These are phyloP conservation scores for Isatis tinctoria DNA, from an alignment of 345 rosid species.

Conservation along the genomic window DNA sequence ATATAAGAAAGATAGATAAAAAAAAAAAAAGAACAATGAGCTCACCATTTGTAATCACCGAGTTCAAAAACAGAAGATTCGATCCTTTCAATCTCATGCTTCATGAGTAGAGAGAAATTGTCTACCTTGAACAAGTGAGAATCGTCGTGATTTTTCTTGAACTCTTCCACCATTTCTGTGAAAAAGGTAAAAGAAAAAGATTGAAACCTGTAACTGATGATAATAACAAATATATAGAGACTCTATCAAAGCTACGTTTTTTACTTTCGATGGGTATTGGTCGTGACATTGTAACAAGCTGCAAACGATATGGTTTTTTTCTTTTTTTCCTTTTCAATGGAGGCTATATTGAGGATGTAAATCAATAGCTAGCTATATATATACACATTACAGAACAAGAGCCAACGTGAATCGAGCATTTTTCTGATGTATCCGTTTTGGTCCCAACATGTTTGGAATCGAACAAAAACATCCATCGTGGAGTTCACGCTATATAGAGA, in stretches of 20 bases:
- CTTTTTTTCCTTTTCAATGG: neutral
- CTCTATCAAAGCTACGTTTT: neutral
- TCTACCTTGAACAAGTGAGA: slow-evolving; percentile 34
- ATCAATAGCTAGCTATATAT: neutral
- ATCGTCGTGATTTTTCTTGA: neutral
- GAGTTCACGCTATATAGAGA: neutral
- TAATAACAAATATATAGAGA: neutral
- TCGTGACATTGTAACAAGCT: slow-evolving; percentile 14
- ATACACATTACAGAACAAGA: neutral
- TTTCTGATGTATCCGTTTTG: neutral
- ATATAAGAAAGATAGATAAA: neutral
- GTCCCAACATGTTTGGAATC: neutral
- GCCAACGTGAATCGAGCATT: neutral
- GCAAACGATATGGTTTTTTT: neutral
- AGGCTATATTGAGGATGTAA: neutral
- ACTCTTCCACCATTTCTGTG: slow-evolving; percentile 4
- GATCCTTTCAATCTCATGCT: neutral
- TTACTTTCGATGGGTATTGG: slow-evolving; percentile 22
- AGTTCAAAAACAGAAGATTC: slow-evolving; percentile 5
- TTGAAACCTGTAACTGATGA: neutral
- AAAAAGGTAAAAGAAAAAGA: neutral
- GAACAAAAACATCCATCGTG: neutral
- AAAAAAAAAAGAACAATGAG: no score
- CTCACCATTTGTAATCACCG: no score
- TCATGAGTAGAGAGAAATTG: slow-evolving; percentile 25